Conservation (phyloP, 2,329 filamentous ascomycete species). For the Exophiala phaeomuriformis region DNA sequence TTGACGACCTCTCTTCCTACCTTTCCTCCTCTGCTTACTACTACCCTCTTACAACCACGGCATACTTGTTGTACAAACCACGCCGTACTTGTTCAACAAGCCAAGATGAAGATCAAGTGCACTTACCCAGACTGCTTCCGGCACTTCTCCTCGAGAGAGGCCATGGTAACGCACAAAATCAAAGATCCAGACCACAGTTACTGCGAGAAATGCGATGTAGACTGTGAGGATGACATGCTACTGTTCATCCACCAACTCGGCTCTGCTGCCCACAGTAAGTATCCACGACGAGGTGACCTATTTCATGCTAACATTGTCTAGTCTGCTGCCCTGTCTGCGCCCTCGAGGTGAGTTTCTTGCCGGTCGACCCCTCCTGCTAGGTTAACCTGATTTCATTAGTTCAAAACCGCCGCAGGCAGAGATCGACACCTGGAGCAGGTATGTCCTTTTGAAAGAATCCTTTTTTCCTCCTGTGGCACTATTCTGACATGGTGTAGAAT, state of each 20-base stretch:
- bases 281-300: neutral
- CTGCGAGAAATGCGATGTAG: slow-evolving; percentile 38
- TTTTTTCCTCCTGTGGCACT: too few species aligned
- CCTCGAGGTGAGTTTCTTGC: slow-evolving; percentile 33
- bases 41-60: neutral
- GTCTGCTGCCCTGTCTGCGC: slow-evolving; percentile 52
- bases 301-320: slow-evolving; percentile 10
- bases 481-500: slow-evolving; percentile 2
- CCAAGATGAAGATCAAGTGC: slow-evolving; percentile 33
- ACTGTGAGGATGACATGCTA: slow-evolving; percentile 41
- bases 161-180: slow-evolving; percentile 48
- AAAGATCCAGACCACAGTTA: slow-evolving; percentile 36
- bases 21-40: neutral
- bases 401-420: slow-evolving; percentile 46
- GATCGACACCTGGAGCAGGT: slow-evolving; percentile 48
- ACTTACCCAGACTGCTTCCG: slow-evolving; percentile 41
- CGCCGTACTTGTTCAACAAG: neutral
- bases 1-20: neutral
- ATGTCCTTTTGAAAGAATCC: slow-evolving; percentile 23
- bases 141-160: slow-evolving; percentile 40
- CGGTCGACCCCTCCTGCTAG: neutral
- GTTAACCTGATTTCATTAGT: slow-evolving; percentile 28
- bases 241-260: slow-evolving; percentile 45
- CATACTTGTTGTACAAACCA: neutral
- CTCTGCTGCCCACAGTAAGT: slow-evolving; percentile 38